Evolutionary conservation across 1,139 yeast species (phyloP).

Genomic region (Meyerozyma athensensis): DNA sequence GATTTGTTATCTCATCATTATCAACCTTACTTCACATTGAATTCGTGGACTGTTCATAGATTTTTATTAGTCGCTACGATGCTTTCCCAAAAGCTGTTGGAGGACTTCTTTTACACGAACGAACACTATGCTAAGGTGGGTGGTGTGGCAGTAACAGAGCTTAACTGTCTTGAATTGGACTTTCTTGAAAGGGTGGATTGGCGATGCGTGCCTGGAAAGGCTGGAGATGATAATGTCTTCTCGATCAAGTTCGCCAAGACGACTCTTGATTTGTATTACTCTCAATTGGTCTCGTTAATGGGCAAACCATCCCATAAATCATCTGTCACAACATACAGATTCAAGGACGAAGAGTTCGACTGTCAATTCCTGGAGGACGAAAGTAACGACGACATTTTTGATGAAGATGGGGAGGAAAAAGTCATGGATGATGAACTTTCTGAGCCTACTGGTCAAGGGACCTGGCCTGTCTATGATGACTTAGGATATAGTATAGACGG

Average conservation of each 20-base stretch:
- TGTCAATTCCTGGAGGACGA: conserved; percentile 11
- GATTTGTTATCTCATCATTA: conserved; percentile 78
- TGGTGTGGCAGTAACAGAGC: conserved; percentile 80
- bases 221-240: conserved; percentile 21
- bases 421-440: conserved; percentile 8
- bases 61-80: conserved; percentile 87
- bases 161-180: conserved; percentile 84
- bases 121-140: conserved; percentile 95
- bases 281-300: conserved; percentile 56
- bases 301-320: conserved; percentile 31
- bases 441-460: background rate
- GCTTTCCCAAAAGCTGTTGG: conserved; percentile 85
- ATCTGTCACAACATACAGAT: conserved; percentile 6
- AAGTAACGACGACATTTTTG: conserved; percentile 11
- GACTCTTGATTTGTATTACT: conserved; percentile 56
- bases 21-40: conserved; percentile 71
- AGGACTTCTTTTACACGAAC: conserved; percentile 92
- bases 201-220: conserved; percentile 43
- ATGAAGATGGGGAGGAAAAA: conserved; percentile 9
- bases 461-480: conserved; percentile 14
- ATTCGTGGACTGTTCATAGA: conserved; percentile 90
- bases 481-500: conserved; percentile 28
- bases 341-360: conserved; percentile 8
- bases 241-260: conserved; percentile 34
- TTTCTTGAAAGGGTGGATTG: conserved; percentile 78